These are phyloP conservation scores for Colletotrichum viniferum DNA, from an alignment of 2,329 filamentous ascomycete genomes.

Conservation along the genomic window DNA sequence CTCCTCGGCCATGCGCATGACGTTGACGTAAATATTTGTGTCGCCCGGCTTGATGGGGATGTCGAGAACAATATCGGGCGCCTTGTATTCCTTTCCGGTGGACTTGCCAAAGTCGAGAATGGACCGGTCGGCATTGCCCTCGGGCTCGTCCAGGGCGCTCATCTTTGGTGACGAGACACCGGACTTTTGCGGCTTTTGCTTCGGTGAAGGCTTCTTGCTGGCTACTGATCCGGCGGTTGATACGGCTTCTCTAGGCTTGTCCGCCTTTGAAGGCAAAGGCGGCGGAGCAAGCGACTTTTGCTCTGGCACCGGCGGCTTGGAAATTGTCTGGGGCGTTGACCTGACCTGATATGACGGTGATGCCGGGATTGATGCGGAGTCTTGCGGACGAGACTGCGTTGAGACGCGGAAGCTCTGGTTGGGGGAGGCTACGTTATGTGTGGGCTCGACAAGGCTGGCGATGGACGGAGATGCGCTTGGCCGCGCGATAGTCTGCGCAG, in stretches of 20 bases:
- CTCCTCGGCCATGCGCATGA: slow-evolving; percentile 90
- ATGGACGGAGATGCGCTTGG: slow-evolving; percentile 93
- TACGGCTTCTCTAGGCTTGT: slow-evolving; percentile 16
- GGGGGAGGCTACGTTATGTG: slow-evolving; percentile 41
- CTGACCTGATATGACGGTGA: slow-evolving; percentile 47
- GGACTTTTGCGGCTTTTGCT: slow-evolving; percentile 46
- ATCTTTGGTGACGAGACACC: slow-evolving; percentile 55
- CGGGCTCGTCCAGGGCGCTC: slow-evolving; percentile 51
- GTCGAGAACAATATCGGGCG: slow-evolving; percentile 82
- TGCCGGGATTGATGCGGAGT: slow-evolving; percentile 40
- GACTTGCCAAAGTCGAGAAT: slow-evolving; percentile 67
- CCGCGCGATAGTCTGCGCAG: slow-evolving; percentile 56
- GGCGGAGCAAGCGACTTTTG: slow-evolving; percentile 43
- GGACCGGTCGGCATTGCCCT: slow-evolving; percentile 44
- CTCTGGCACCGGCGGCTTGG: slow-evolving; percentile 36
- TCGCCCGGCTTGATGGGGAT: slow-evolving; percentile 77
- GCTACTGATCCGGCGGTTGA: slow-evolving; percentile 9
- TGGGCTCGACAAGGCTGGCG: slow-evolving; percentile 82
- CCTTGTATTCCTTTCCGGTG: slow-evolving; percentile 61
- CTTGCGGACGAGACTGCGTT: slow-evolving; percentile 34
- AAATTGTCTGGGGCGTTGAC: slow-evolving; percentile 35
- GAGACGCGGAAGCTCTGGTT: slow-evolving; percentile 25
- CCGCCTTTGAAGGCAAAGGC: slow-evolving; percentile 29
- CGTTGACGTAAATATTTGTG: slow-evolving; percentile 92
- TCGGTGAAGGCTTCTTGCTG: slow-evolving; percentile 51